Conservation (phyloP, 306 rosid species). For the Vigna trinervia region DNA sequence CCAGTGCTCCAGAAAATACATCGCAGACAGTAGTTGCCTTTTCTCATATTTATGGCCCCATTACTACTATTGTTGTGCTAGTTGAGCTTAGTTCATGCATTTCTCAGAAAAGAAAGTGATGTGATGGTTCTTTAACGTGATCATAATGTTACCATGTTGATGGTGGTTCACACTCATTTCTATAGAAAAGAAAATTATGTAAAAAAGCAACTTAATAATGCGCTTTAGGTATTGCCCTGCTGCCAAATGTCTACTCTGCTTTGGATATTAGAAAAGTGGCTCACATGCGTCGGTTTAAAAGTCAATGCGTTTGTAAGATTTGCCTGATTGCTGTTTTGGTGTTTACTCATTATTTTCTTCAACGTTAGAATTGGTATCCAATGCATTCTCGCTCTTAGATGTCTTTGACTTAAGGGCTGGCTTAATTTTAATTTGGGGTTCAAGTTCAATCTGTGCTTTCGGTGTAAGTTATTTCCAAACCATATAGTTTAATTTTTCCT, state of each 20-base stretch:
- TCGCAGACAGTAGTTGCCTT: background rate
- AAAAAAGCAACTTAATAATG: conserved; percentile 18
- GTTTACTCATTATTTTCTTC: conserved; percentile 31
- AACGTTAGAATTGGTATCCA: conserved; percentile 46
- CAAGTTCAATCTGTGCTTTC: background rate
- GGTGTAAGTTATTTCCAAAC: background rate
- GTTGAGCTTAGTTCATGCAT: background rate
- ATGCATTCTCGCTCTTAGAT: conserved; percentile 25
- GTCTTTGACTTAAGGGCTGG: background rate
- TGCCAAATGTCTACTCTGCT: conserved; percentile 19
- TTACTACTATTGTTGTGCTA: background rate
- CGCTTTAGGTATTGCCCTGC: conserved; percentile 1
- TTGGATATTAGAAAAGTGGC: conserved; percentile 8
- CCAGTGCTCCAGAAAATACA: conserved; percentile 19
- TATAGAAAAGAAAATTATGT: conserved; percentile 17
- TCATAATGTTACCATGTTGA: background rate
- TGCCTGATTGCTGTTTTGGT: conserved; percentile 1
- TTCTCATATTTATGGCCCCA: background rate
- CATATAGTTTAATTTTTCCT: background rate
- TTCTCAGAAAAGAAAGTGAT: background rate
- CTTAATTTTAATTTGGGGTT: background rate
- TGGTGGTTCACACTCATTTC: conserved; percentile 7
- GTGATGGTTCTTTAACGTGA: conserved; percentile 6
- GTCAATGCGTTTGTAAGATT: conserved; percentile 40
- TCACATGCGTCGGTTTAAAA: conserved; percentile 39